Conservation (phyloP, 1,284 basidiomycete species). For the Ustilago hordei region DNA sequence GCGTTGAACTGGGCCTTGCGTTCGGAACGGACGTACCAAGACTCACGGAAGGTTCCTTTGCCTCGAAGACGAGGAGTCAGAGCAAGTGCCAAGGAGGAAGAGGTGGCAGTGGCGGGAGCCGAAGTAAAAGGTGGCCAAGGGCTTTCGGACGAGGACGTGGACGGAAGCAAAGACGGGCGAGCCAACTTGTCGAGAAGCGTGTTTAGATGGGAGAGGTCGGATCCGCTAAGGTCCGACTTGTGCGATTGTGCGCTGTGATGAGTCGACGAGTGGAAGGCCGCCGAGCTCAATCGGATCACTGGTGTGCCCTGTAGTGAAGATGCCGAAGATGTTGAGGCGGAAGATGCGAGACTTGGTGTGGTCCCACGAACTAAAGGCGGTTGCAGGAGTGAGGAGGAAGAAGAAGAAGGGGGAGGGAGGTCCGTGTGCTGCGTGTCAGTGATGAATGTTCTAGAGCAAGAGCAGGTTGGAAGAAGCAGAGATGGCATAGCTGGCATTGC, state of each 20-base stretch:
- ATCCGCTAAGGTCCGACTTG: slow-evolving; percentile 21
- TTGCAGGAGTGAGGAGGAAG: not conserved
- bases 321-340: slow-evolving; percentile 15
- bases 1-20: slow-evolving; percentile 51
- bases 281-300: slow-evolving; percentile 14
- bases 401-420: not conserved
- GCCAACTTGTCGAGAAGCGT: slow-evolving; percentile 47
- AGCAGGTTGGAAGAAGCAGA: slow-evolving; percentile 19
- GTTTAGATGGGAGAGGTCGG: slow-evolving; percentile 48
- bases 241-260: not conserved
- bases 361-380: slow-evolving; percentile 25
- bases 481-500: slow-evolving; percentile 3
- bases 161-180: slow-evolving; percentile 25
- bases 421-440: slow-evolving; percentile 25
- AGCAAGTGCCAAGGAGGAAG: slow-evolving; percentile 25
- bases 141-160: slow-evolving; percentile 19
- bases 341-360: slow-evolving; percentile 32
- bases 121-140: slow-evolving; percentile 8
- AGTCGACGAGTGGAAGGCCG: slow-evolving; percentile 25
- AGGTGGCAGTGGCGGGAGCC: slow-evolving; percentile 22
- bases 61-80: slow-evolving; percentile 48
- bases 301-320: slow-evolving; percentile 23
- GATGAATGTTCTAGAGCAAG: slow-evolving; percentile 21
- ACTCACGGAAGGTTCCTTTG: slow-evolving; percentile 36
- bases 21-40: slow-evolving; percentile 32